A percentile compares a stretch with the other conserved stretches of the same genome.
These are phyloP conservation scores for Immersiella caudata DNA, from an alignment of 495 filamentous ascomycete genomes.

Conservation along the genomic window DNA sequence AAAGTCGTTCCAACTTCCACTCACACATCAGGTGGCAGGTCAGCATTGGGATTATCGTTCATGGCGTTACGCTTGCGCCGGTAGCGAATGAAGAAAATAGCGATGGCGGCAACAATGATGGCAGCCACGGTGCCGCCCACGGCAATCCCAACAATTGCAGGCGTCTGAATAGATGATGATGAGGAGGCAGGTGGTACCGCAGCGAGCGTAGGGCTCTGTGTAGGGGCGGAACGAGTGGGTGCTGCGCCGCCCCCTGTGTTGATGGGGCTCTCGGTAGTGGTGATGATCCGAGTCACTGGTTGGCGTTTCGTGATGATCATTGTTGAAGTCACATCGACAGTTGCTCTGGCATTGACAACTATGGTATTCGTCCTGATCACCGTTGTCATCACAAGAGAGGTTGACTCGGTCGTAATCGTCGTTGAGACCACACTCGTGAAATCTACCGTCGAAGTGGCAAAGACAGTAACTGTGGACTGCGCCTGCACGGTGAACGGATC, in stretches of 20 bases:
- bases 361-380: conserved; percentile 31
- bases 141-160: conserved; percentile 34
- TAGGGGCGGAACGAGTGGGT: neutral
- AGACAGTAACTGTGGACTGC: conserved; percentile 21
- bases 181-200: neutral
- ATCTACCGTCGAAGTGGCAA: conserved; percentile 27
- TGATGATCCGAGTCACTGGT: conserved; percentile 26
- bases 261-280: conserved; percentile 29
- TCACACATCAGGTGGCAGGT: conserved; percentile 3
- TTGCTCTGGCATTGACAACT: conserved; percentile 33
- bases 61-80: neutral
- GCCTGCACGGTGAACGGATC: conserved; percentile 4
- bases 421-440: conserved; percentile 25
- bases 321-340: conserved; percentile 35
- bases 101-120: conserved; percentile 25
- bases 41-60: conserved; percentile 7
- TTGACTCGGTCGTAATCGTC: conserved; percentile 26
- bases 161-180: conserved; percentile 22
- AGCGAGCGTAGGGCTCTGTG: conserved; percentile 6
- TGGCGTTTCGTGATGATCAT: conserved; percentile 31
- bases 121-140: conserved; percentile 26
- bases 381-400: conserved; percentile 30
- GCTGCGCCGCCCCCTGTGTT: neutral
- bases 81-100: conserved; percentile 30
- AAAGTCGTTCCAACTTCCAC: too few relatives aligned